These are phyloP conservation scores for Citrus australasica DNA, from an alignment of 345 rosid species.

Conservation along the genomic window DNA sequence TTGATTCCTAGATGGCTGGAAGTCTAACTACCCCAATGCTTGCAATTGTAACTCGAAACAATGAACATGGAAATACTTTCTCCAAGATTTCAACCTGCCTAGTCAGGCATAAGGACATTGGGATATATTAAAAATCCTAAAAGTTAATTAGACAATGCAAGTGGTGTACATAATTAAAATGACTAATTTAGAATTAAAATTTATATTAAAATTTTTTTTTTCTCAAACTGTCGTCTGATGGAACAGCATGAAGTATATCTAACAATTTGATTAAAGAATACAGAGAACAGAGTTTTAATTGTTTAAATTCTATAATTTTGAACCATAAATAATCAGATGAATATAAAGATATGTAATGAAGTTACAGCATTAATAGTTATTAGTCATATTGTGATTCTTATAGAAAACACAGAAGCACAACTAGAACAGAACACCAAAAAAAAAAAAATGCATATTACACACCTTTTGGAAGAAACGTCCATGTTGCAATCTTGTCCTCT, in stretches of 20 bases:
- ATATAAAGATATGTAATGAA: not conserved
- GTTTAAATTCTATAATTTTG: not conserved
- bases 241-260: not conserved
- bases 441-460: not conserved
- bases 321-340: not conserved
- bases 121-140: too few species aligned
- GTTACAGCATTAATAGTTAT: not conserved
- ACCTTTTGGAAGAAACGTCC: constrained; percentile 99
- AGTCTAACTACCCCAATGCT: not conserved
- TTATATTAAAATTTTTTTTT: not conserved
- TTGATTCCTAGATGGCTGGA: not conserved
- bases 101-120: too few species aligned
- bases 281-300: not conserved
- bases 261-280: not conserved
- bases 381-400: not conserved
- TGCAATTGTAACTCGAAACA: not conserved
- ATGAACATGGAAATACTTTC: not conserved
- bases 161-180: not conserved
- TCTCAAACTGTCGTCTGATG: not conserved
- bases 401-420: not conserved
- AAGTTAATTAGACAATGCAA: not conserved
- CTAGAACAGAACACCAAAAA: not conserved
- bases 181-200: not conserved
- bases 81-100: too few species aligned
- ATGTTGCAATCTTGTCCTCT: constrained; percentile 88